Conservation (phyloP, 2,329 filamentous ascomycete genomes). For the Fusarium sororula region DNA sequence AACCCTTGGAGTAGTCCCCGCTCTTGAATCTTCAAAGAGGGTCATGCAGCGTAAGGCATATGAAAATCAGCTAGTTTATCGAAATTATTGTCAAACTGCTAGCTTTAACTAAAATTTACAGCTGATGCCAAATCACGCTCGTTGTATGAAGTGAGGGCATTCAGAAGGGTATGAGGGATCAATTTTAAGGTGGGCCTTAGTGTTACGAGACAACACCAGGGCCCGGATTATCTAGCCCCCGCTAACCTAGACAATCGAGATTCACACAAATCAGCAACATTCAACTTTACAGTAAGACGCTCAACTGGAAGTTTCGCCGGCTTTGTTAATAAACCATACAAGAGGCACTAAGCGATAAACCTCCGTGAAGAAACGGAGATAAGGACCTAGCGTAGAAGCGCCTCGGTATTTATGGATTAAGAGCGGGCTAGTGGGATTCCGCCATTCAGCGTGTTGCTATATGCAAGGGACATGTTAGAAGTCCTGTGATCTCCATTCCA, state of each 20-base stretch:
- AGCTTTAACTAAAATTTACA: not conserved
- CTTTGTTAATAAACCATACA: not conserved
- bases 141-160: not conserved
- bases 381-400: not conserved
- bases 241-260: not conserved
- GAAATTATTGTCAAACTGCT: not conserved
- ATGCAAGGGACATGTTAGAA: not conserved
- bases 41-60: not conserved
- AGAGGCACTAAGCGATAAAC: not conserved
- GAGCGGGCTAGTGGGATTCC: not conserved
- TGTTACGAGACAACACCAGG: not conserved
- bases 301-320: not conserved
- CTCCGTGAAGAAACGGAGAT: not conserved
- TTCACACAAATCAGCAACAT: not conserved
- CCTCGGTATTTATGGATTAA: accelerated
- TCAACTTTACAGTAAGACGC: not conserved
- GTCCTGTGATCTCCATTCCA: not conserved
- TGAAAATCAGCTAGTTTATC: not conserved
- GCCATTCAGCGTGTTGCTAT: accelerated
- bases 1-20: not conserved
- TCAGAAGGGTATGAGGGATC: not conserved
- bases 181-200: not conserved
- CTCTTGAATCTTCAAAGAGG: not conserved
- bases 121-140: not conserved
- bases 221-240: not conserved